phyloP scores from a whole-genome alignment of 2,329 filamentous ascomycete species.

The Fonsecaea monophora region DNA sequence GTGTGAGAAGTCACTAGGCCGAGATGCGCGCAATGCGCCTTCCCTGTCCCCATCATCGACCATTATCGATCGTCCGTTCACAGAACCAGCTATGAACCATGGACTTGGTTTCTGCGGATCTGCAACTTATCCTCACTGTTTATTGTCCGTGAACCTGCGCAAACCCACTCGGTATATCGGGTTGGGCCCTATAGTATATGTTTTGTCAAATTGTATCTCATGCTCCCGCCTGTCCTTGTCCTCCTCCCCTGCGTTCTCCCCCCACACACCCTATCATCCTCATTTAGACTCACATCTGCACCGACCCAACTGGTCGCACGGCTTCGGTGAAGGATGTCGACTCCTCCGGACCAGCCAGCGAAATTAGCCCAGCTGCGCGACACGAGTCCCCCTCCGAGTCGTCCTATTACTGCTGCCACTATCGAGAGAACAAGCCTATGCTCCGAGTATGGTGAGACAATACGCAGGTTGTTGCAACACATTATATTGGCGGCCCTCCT shows the following conservation, averaged over 20 bases:
- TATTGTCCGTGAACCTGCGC: neutral
- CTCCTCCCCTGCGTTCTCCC: neutral
- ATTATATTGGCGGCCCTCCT: constrained; percentile 27
- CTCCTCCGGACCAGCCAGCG: neutral
- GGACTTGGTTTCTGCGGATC: neutral
- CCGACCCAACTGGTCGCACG: neutral
- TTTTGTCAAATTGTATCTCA: neutral
- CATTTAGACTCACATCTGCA: neutral
- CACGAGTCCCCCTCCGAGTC: neutral
- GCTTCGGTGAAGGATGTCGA: neutral
- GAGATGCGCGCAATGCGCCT: neutral
- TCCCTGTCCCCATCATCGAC: neutral
- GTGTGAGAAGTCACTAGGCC: neutral
- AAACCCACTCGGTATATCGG: neutral
- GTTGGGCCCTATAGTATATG: neutral
- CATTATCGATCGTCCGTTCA: neutral
- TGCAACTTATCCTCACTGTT: neutral
- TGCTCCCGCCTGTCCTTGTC: neutral
- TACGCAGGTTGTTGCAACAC: constrained; percentile 30
- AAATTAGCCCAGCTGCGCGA: neutral
- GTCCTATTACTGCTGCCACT: neutral
- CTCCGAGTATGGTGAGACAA: constrained; percentile 41
- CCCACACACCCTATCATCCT: neutral
- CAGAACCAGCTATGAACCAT: neutral
- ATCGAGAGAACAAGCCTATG: constrained; percentile 39